Conservation (phyloP, 768 basidiomycete species). For the Boletus eberwhitei region DNA sequence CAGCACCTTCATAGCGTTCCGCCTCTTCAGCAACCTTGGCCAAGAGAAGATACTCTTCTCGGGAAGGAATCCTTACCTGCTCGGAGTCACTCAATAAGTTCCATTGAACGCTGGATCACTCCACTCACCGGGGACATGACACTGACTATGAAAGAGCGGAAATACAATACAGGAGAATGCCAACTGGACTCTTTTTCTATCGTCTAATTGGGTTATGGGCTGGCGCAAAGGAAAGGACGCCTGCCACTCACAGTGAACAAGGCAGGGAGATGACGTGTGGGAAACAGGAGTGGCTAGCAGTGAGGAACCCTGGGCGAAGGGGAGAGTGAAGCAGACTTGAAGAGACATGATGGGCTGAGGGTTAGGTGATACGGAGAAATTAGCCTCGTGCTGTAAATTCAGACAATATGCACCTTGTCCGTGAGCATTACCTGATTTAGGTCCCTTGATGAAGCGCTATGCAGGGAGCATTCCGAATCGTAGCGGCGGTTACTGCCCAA, state of each 20-base stretch:
- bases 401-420: not conserved
- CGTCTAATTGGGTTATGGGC: constrained; percentile 29
- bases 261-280: constrained; percentile 11
- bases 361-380: constrained; percentile 15
- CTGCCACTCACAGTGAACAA: constrained; percentile 13
- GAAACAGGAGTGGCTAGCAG: constrained; percentile 2
- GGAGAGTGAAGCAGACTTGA: constrained; percentile 10
- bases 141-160: constrained; percentile 6
- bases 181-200: constrained; percentile 29
- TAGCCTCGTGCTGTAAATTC: constrained; percentile 11
- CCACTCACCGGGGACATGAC: constrained; percentile 31
- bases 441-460: too few relatives aligned
- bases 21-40: constrained; percentile 87
- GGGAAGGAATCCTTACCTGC: constrained; percentile 32
- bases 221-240: constrained; percentile 10
- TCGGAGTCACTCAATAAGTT: constrained; percentile 2
- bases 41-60: constrained; percentile 50
- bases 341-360: constrained; percentile 27
- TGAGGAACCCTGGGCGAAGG: constrained; percentile 31
- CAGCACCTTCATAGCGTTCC: constrained; percentile 80
- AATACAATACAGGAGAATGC: constrained; percentile 1
- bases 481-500: too few relatives aligned
- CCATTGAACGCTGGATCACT: not conserved
- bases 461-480: too few relatives aligned
- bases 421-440: too few relatives aligned